A percentile compares a stretch with the other conserved stretches of the same genome.
These are phyloP conservation scores for Fusarium veterinarium DNA, from an alignment of 2,329 filamentous ascomycete genomes.

Conservation along the genomic window DNA sequence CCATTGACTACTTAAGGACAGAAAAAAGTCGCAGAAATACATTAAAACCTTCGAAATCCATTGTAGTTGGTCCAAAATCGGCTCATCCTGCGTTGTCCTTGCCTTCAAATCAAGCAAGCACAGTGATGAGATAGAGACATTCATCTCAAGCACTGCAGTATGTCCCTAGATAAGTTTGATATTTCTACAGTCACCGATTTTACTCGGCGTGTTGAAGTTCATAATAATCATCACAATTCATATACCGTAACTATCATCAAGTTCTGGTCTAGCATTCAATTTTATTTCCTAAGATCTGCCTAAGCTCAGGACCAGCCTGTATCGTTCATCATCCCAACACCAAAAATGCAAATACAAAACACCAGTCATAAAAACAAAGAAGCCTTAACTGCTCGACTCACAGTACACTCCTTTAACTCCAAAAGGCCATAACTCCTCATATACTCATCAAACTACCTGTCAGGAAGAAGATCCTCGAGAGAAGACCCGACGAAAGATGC, in stretches of 20 bases:
- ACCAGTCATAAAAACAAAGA: neutral
- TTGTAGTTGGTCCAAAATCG: neutral
- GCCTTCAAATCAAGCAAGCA: neutral
- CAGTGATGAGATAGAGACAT: neutral
- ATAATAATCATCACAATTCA: neutral
- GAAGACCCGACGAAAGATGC: neutral
- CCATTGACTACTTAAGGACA: too few species aligned
- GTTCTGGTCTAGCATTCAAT: neutral
- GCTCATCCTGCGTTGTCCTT: neutral
- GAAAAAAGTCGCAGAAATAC: accelerated
- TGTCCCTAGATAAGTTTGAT: accelerated
- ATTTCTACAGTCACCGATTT: neutral
- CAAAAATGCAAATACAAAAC: neutral
- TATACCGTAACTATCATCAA: neutral
- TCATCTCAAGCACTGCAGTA: neutral
- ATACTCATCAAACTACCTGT: neutral
- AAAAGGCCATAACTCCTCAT: too few species aligned
- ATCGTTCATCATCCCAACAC: neutral
- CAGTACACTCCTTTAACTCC: too few species aligned
- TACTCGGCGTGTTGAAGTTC: accelerated
- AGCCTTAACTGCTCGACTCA: accelerated
- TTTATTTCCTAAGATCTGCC: neutral
- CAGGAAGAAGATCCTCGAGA: neutral
- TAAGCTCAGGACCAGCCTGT: neutral
- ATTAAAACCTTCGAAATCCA: accelerated